Evolutionary conservation across 2,329 filamentous ascomycete genomes (phyloP).

Genomic region (Beauveria rudraprayagi): DNA sequence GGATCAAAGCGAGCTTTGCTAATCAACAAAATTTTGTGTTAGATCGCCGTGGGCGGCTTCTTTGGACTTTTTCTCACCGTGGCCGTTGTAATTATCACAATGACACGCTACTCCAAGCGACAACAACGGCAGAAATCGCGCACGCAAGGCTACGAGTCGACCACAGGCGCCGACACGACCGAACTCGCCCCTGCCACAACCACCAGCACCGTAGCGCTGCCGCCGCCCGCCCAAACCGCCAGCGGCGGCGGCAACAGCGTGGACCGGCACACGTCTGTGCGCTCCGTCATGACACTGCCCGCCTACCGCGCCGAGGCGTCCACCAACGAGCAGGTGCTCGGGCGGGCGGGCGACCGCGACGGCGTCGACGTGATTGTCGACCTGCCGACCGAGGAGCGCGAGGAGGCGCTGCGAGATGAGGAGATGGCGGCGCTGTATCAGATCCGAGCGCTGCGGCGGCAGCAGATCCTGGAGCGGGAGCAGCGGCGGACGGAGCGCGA

Average conservation of each 20-base stretch:
- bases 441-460: slow-evolving; percentile 69
- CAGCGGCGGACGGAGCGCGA: slow-evolving; percentile 60
- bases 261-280: slow-evolving; percentile 76
- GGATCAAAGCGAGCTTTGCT: background rate
- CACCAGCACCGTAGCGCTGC: background rate
- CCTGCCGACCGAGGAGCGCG: slow-evolving; percentile 69
- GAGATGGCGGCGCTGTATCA: slow-evolving; percentile 93
- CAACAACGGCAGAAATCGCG: background rate
- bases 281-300: slow-evolving; percentile 91
- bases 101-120: background rate
- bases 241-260: slow-evolving; percentile 32
- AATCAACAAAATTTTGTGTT: background rate
- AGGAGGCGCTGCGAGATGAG: slow-evolving; percentile 70
- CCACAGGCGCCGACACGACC: background rate
- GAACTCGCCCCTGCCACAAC: background rate
- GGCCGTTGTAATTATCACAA: background rate
- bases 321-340: slow-evolving; percentile 74
- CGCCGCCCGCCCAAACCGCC: background rate
- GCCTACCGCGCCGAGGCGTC: slow-evolving; percentile 68
- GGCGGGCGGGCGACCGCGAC: slow-evolving; percentile 79
- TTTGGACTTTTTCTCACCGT: background rate
- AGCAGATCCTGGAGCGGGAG: slow-evolving; percentile 69
- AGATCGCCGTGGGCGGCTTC: background rate
- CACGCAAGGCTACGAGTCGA: slow-evolving; percentile 8
- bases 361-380: slow-evolving; percentile 90